A percentile compares a stretch with the other conserved stretches of the same genome.
Conservation (phyloP, 1,139 yeast species). For the Diutina catenulata region DNA sequence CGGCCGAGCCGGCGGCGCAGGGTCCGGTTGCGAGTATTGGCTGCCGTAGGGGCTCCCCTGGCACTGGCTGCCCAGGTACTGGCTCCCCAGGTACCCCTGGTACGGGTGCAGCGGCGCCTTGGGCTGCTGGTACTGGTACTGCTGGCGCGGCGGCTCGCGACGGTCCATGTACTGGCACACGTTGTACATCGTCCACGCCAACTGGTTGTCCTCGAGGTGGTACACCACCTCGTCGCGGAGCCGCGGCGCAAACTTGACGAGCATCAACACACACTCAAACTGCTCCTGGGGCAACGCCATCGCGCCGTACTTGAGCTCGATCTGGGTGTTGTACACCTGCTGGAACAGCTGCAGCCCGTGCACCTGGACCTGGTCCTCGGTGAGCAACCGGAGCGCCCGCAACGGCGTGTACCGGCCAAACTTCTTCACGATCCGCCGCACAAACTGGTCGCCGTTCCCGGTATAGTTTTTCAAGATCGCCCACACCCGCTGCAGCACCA, state of each 20-base stretch:
- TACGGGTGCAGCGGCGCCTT: too few relatives aligned
- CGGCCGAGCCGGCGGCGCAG: too few relatives aligned
- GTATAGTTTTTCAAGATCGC: background rate
- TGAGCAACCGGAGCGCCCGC: background rate
- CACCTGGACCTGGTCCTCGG: background rate
- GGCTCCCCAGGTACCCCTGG: too few relatives aligned
- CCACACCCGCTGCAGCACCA: background rate
- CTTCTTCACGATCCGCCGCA: background rate
- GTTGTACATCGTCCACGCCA: slow-evolving; percentile 2
- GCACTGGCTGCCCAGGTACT: too few relatives aligned
- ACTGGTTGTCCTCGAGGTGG: background rate
- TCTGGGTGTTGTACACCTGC: slow-evolving; percentile 4
- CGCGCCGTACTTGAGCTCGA: slow-evolving; percentile 3
- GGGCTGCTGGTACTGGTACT: too few relatives aligned
- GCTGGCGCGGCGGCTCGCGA: too few relatives aligned
- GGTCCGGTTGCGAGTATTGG: too few relatives aligned
- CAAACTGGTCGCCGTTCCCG: background rate
- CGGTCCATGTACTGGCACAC: slow-evolving; percentile 1
- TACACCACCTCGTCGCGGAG: background rate
- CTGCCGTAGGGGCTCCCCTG: too few relatives aligned
- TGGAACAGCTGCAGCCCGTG: background rate
- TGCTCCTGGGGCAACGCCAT: background rate
- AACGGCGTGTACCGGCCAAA: slow-evolving; percentile 3
- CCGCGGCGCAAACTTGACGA: background rate
- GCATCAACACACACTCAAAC: slow-evolving; percentile 1